Conservation (phyloP, 2,329 filamentous ascomycete species). For the Calonectria naviculata region DNA sequence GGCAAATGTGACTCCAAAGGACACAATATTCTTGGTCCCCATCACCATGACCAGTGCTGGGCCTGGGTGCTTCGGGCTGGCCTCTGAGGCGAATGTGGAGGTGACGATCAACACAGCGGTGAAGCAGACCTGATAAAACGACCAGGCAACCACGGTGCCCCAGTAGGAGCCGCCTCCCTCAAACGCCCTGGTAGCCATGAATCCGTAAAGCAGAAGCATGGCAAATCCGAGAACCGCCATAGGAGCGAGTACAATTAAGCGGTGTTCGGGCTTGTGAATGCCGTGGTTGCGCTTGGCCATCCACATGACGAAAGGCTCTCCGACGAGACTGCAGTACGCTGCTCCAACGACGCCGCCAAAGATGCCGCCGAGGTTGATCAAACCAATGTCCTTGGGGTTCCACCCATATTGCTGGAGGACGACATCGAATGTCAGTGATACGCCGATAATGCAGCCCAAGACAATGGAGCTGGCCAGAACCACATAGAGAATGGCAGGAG, state of each 20-base stretch:
- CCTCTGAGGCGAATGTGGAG: constrained; percentile 7
- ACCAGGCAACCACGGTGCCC: background rate
- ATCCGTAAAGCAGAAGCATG: constrained; percentile 8
- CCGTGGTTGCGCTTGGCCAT: constrained; percentile 7
- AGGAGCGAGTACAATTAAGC: background rate
- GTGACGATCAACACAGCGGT: constrained; percentile 3
- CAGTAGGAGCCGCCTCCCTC: constrained; percentile 6
- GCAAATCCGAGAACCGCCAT: background rate
- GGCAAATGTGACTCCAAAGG: constrained; percentile 4
- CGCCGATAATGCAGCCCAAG: constrained; percentile 5
- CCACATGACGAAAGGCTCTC: constrained; percentile 11
- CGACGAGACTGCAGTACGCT: constrained; percentile 5
- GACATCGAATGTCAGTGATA: constrained; percentile 2
- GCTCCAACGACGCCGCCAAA: constrained; percentile 4
- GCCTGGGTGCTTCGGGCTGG: constrained; percentile 7
- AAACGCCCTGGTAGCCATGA: constrained; percentile 1
- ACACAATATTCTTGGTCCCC: constrained; percentile 10
- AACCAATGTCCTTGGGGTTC: constrained; percentile 6
- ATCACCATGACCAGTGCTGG: constrained; percentile 6
- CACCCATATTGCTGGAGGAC: constrained; percentile 7
- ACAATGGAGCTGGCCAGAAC: constrained; percentile 12
- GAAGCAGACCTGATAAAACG: constrained; percentile 3
- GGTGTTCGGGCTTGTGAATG: constrained; percentile 7
- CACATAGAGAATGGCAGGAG: constrained; percentile 14
- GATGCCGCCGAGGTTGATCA: constrained; percentile 9